Evolutionary conservation across 2,329 filamentous ascomycete species (phyloP), one percentile per base, ranked within the genome.

Genomic region (Penicillium brasilianum): DNA sequence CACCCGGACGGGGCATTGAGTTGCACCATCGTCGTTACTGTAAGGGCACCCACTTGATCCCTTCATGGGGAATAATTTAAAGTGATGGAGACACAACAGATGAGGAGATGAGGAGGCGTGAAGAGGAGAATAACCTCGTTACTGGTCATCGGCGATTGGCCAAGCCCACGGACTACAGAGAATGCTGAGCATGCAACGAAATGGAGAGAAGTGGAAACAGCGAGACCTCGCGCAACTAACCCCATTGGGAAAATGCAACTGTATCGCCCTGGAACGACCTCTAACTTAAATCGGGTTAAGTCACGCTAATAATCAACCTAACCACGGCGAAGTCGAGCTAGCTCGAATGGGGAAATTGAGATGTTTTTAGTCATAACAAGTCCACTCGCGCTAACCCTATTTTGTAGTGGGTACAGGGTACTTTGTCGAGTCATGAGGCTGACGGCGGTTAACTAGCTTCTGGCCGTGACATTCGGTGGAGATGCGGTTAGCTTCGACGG

Each of bases 191-290:
- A 49, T 32, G 25, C 28, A 18, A 9, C 16, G 8, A 20, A 34
- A 49, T 34, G 46, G 44, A 11, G 44, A 18, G 4, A 36, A 34
- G n/a, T 25, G 34, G 34, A 25, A 44, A 49, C 44, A 54, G 1
- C 8, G 18, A 18, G 28, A 2, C 30, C 41, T 58, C 44, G 44
- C 32, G 14, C n/a, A 22, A 39, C 55, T 62, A 60, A 43, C 62
- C 43, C 2, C 9, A 25, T 58, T 58, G 13, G 62, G 58, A 60
- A 59, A 60, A 64, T 66, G 64, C 52, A 62, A 51, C 34, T 30
- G 44, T 16, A 14, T 16, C 1, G 25, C 34, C 18, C 46, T 18
- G 20, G 10, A 9, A 16, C 20, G 2, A 39, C 14, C 18, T 13
- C 16, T 39, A 39, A 37, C 14, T 36, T 11, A 28, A 53, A 39